Conservation (phyloP, 1,139 yeast species). For the Candida sanyaensis region DNA sequence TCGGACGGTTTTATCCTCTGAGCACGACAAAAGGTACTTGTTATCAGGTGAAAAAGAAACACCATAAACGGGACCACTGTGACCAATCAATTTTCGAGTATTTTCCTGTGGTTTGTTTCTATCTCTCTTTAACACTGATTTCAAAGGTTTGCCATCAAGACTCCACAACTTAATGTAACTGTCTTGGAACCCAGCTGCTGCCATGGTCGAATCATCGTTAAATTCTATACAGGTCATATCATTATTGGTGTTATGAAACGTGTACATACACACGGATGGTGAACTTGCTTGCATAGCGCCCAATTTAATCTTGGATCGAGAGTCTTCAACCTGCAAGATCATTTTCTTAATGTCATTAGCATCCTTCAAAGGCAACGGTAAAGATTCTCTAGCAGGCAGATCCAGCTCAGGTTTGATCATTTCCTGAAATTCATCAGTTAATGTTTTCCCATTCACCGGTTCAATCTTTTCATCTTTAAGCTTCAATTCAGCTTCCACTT, state of each 20-base stretch:
- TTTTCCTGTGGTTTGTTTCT: constrained; percentile 44
- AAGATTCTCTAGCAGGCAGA: constrained; percentile 69
- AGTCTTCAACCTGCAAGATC: constrained; percentile 77
- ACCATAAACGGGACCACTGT: constrained; percentile 93
- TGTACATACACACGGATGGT: constrained; percentile 97
- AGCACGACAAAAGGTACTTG: constrained; percentile 73
- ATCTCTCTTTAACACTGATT: constrained; percentile 65
- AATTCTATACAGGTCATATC: constrained; percentile 83
- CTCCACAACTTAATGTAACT: constrained; percentile 91
- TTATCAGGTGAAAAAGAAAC: constrained; percentile 90
- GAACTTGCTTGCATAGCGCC: constrained; percentile 69
- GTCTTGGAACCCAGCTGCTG: constrained; percentile 95
- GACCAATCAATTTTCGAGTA: constrained; percentile 78
- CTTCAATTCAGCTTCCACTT: constrained; percentile 80
- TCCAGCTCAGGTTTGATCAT: constrained; percentile 56
- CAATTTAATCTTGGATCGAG: constrained; percentile 70
- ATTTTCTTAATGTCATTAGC: constrained; percentile 78
- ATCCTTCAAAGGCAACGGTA: constrained; percentile 87
- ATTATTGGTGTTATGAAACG: constrained; percentile 92
- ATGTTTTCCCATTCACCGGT: constrained; percentile 39
- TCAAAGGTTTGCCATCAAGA: constrained; percentile 83
- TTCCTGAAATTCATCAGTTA: constrained; percentile 51
- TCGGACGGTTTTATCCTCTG: constrained; percentile 91
- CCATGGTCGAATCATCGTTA: constrained; percentile 81
- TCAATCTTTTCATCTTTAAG: constrained; percentile 63